Conservation (phyloP, 495 filamentous ascomycete species). For the Entonaema liquescens region DNA sequence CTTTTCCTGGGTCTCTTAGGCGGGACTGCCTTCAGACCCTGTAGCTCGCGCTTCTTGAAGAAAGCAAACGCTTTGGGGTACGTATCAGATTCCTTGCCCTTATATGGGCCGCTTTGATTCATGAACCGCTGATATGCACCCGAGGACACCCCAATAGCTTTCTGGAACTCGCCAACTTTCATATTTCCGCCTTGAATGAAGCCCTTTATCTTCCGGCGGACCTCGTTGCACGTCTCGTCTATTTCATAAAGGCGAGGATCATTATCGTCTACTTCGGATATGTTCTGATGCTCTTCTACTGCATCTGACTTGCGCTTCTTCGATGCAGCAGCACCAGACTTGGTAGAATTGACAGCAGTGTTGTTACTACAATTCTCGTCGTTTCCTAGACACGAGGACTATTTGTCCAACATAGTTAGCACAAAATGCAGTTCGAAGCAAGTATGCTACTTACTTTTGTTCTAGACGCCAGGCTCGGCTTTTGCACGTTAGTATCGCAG, state of each 20-base stretch:
- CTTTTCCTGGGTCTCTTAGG: conserved; percentile 42
- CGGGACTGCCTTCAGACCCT: conserved; percentile 47
- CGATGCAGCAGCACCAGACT: background rate
- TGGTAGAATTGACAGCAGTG: background rate
- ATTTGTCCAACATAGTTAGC: background rate
- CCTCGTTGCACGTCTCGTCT: conserved; percentile 46
- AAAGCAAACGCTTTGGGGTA: conserved; percentile 48
- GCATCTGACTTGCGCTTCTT: conserved; percentile 48
- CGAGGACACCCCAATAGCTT: conserved; percentile 48
- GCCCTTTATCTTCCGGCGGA: conserved; percentile 54
- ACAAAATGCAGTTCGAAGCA: background rate
- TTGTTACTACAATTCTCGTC: conserved; percentile 5
- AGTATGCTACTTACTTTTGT: background rate
- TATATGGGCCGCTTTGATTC: conserved; percentile 35
- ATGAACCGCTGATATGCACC: conserved; percentile 45
- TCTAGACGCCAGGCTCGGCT: background rate
- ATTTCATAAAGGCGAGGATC: conserved; percentile 29
- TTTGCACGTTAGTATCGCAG: background rate
- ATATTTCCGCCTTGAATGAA: conserved; percentile 55
- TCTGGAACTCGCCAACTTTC: conserved; percentile 58
- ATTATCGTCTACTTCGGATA: conserved; percentile 42
- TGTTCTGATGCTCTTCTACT: conserved; percentile 25
- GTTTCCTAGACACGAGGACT: background rate
- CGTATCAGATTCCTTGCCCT: conserved; percentile 40
- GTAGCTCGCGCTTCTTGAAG: conserved; percentile 54